Base-by-base conservation (phyloP, 306 rosid species). In the Castanospermum australe region DNA sequence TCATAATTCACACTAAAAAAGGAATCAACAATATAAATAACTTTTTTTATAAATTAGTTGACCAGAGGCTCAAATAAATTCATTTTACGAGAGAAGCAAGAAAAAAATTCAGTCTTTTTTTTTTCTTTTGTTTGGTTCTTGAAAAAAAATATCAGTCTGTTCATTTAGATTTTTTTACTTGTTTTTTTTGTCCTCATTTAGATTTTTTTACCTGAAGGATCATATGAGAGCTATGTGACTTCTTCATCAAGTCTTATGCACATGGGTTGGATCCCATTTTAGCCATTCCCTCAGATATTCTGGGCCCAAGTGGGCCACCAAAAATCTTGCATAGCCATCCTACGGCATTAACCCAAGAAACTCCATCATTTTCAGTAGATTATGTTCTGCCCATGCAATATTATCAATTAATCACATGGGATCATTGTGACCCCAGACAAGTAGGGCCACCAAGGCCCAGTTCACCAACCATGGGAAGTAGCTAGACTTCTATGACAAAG, bases 251-350 rank as follows among this genome's bases (percentile, higher is more conserved):
- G 45, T 5, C 48, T 45, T 0, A 13, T 8, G 63, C 24, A 38
- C 20, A 10, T 44, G 47, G 70, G 68, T 25, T 32, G 24, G 59
- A 60, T 33, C 54, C 87, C 65, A 51, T 36, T 5, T 5, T 4
- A 73, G 60, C 33, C 62, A 21, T 18, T 47, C 38, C 30, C 60
- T 45, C 39, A 18, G 4, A 41, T 5, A 0, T 66, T 38, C 4
- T 35, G 77, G 55, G 51, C 50, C 24, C 55, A 45, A 65, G 79
- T 76, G 83, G 87, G 82, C 38, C 81, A 65, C 5, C 17, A 47
- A 59, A 59, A 72, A 80, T 80, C 59, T 62, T 35, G 2, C 1
- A 14, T 7, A 0, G 42, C 11, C 17, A 67, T 68, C 4, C n/a
- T 28, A 39, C 32, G 21, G 35, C 36, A 28, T 5, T 21, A 57